These are phyloP conservation scores for Brassica rapa DNA, from an alignment of 345 rosid genomes.

Conservation along the genomic window DNA sequence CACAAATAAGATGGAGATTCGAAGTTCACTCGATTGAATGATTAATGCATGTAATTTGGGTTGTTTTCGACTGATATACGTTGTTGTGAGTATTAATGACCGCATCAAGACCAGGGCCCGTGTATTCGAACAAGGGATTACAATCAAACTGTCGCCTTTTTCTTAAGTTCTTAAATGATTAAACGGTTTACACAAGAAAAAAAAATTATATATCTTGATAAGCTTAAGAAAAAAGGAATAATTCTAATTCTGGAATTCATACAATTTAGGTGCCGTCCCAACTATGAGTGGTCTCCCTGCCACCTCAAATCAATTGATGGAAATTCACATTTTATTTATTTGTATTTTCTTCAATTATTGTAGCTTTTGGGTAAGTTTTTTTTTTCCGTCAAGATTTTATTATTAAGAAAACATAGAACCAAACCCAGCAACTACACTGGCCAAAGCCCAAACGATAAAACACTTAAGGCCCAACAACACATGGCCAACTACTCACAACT, in stretches of 20 bases:
- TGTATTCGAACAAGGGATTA: not conserved
- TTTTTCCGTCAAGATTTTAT: no score
- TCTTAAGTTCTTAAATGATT: not conserved
- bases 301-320: slow-evolving; percentile 36
- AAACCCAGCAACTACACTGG: no score
- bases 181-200: not conserved
- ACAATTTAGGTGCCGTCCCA: slow-evolving; percentile 32
- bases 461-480: no score
- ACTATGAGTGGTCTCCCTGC: slow-evolving; percentile 35
- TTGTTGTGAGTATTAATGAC: not conserved
- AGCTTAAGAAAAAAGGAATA: slow-evolving; percentile 23
- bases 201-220: not conserved
- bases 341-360: slow-evolving; percentile 21
- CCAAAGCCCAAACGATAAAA: no score
- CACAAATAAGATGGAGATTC: not conserved
- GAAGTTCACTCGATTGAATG: not conserved
- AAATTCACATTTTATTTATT: slow-evolving; percentile 4
- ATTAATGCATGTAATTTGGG: not conserved
- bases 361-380: not conserved
- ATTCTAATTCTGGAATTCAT: slow-evolving; percentile 29
- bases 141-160: not conserved
- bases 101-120: not conserved
- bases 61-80: not conserved
- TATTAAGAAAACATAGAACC: no score
- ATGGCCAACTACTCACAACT: no score